Percentiles rank a stretch among this genome's conserved stretches.
Conservation (phyloP, 2,329 filamentous ascomycete species). For the Paraphaeosphaeria sporulosa region DNA sequence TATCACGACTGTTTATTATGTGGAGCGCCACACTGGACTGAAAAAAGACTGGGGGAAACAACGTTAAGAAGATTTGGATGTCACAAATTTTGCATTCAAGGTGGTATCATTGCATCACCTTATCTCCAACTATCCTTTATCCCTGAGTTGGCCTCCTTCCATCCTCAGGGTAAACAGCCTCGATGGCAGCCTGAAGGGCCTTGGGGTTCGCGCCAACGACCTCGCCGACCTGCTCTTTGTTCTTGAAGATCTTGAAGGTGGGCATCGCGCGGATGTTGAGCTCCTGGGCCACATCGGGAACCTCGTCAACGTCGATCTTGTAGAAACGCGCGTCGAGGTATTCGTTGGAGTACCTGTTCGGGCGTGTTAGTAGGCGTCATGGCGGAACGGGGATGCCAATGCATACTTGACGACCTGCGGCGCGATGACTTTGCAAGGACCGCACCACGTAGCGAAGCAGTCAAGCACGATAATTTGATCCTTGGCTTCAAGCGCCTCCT, state of each 20-base stretch:
- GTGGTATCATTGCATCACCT: neutral
- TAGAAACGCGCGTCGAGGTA: constrained; percentile 74
- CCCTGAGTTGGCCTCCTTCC: neutral
- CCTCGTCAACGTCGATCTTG: constrained; percentile 90
- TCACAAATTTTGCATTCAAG: neutral
- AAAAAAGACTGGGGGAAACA: too few relatives aligned
- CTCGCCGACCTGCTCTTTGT: constrained; percentile 74
- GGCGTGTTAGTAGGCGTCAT: constrained; percentile 16
- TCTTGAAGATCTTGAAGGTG: constrained; percentile 85
- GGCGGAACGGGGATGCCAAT: constrained; percentile 17
- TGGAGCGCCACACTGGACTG: too few relatives aligned
- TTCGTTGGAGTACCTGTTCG: constrained; percentile 64
- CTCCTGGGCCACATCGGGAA: constrained; percentile 77
- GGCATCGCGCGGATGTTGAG: constrained; percentile 90
- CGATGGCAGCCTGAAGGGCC: constrained; percentile 65
- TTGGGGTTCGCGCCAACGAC: constrained; percentile 82
- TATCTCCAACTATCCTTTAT: neutral
- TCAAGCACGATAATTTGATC: constrained; percentile 78
- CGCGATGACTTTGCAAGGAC: constrained; percentile 90
- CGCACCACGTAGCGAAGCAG: constrained; percentile 90
- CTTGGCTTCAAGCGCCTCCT: constrained; percentile 59
- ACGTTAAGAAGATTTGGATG: neutral
- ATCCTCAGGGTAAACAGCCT: constrained; percentile 36
- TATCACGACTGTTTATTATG: too few relatives aligned
- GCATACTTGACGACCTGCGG: constrained; percentile 74